Percentiles rank a stretch among this genome's conserved stretches.
phyloP scores from a whole-genome alignment of 331 rosid genomes.

The Telfairia occidentalis region DNA sequence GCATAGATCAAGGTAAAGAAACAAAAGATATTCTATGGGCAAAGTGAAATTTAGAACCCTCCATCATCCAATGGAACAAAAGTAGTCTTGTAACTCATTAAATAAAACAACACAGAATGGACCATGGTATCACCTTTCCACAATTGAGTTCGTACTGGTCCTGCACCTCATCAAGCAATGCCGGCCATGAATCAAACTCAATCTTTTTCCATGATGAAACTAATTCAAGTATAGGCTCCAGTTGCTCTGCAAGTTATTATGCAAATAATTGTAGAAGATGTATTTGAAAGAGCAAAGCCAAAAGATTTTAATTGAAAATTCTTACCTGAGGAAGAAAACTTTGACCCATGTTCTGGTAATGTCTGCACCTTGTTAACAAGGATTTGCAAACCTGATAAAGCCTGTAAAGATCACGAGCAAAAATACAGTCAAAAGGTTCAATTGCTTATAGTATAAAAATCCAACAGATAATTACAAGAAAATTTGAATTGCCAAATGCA shows the following conservation, averaged over 20 bases:
- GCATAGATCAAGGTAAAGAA: neutral
- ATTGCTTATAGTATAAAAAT: neutral
- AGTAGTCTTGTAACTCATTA: neutral
- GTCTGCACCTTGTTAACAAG: constrained; percentile 41
- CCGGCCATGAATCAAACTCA: constrained; percentile 74
- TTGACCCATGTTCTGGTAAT: constrained; percentile 62
- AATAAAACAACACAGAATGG: neutral
- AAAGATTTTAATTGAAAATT: neutral
- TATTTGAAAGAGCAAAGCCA: neutral
- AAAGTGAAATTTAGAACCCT: neutral
- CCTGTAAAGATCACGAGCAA: constrained; percentile 31
- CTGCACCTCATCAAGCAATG: constrained; percentile 72
- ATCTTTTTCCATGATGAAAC: constrained; percentile 60
- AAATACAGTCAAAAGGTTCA: neutral
- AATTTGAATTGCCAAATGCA: neutral
- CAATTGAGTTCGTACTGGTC: constrained; percentile 64
- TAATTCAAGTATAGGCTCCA: constrained; percentile 39
- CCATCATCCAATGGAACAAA: neutral
- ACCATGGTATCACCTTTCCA: constrained; percentile 40
- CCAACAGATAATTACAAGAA: neutral
- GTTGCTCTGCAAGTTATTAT: constrained; percentile 34
- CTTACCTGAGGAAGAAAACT: constrained; percentile 46
- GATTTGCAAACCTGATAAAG: constrained; percentile 76
- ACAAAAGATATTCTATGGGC: neutral
- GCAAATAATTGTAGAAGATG: neutral